Conservation (phyloP, 2,329 filamentous ascomycete genomes). For the Aspergillus fischeri region DNA sequence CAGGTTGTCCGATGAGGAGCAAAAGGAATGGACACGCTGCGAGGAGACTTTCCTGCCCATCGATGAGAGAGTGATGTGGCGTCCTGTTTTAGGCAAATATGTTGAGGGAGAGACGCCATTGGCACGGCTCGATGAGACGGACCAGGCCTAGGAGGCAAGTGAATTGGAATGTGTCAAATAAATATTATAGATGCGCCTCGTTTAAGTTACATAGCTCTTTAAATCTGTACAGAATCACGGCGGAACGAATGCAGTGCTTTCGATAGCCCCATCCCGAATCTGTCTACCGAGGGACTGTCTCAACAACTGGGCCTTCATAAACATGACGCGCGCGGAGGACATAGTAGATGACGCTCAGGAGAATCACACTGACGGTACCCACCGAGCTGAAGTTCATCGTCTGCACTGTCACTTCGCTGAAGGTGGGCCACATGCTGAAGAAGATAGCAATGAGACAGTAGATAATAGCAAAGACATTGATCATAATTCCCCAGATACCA, state of each 20-base stretch:
- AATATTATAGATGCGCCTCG: background rate
- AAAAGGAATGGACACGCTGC: slow-evolving; percentile 2
- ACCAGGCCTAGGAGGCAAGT: background rate
- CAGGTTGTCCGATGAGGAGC: slow-evolving; percentile 3
- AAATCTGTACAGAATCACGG: background rate
- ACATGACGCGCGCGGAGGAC: slow-evolving; percentile 29
- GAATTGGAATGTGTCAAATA: background rate
- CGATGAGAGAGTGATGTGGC: slow-evolving; percentile 8
- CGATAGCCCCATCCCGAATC: background rate
- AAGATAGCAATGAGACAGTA: slow-evolving; percentile 44
- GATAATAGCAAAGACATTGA: slow-evolving; percentile 42
- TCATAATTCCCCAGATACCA: slow-evolving; percentile 37
- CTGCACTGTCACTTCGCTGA: slow-evolving; percentile 29
- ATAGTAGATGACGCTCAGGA: slow-evolving; percentile 42
- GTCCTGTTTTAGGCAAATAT: slow-evolving; percentile 8
- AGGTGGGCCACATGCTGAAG: slow-evolving; percentile 46
- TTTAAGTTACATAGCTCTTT: background rate
- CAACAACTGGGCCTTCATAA: slow-evolving; percentile 31
- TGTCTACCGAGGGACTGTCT: slow-evolving; percentile 2
- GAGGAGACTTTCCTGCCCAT: slow-evolving; percentile 4
- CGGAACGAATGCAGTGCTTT: background rate
- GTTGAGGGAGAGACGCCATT: slow-evolving; percentile 5
- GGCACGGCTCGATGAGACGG: background rate
- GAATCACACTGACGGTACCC: slow-evolving; percentile 39
- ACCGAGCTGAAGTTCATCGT: slow-evolving; percentile 48